These are phyloP conservation scores for Symbiodinium pilosum DNA, from an alignment of 73 alveolate species.

Conservation along the genomic window DNA sequence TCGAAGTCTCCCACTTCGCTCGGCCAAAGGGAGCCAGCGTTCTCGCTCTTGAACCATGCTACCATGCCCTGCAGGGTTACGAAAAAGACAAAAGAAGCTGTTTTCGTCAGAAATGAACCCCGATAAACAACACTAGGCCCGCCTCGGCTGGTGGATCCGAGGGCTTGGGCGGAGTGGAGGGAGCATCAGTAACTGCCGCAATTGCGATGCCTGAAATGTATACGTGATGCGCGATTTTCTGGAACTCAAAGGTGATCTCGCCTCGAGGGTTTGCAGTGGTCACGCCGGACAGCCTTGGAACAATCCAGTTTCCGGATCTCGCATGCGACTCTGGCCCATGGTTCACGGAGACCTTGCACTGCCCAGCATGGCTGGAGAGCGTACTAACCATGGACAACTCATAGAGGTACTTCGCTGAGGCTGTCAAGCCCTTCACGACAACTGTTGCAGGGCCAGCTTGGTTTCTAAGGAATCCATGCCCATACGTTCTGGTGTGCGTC, in stretches of 20 bases:
- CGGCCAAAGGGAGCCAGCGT: constrained; percentile 53
- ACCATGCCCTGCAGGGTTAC: constrained; percentile 22
- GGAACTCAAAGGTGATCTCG: not conserved
- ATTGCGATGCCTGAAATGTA: constrained; percentile 27
- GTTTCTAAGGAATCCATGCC: constrained; percentile 22
- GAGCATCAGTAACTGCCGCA: not conserved
- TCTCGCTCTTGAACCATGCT: constrained; percentile 63
- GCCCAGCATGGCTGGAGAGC: not conserved
- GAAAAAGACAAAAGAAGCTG: not conserved
- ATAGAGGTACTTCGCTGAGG: not conserved
- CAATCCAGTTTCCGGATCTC: not conserved
- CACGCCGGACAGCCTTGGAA: not conserved
- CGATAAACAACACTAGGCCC: too few species aligned
- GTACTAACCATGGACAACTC: not conserved
- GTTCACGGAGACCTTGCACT: not conserved
- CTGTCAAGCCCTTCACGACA: constrained; percentile 27
- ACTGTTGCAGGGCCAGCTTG: constrained; percentile 27
- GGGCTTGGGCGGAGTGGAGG: not conserved
- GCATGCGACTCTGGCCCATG: constrained; percentile 5
- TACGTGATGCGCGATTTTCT: not conserved
- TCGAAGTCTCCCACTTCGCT: constrained; percentile 34
- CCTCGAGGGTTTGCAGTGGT: not conserved
- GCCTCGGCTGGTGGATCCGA: not conserved
- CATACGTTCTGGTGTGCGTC: constrained; percentile 35
- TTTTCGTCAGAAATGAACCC: not conserved